Base-by-base conservation (phyloP, 805 yeast genomes). In the Metschnikowia sp. region DNA sequence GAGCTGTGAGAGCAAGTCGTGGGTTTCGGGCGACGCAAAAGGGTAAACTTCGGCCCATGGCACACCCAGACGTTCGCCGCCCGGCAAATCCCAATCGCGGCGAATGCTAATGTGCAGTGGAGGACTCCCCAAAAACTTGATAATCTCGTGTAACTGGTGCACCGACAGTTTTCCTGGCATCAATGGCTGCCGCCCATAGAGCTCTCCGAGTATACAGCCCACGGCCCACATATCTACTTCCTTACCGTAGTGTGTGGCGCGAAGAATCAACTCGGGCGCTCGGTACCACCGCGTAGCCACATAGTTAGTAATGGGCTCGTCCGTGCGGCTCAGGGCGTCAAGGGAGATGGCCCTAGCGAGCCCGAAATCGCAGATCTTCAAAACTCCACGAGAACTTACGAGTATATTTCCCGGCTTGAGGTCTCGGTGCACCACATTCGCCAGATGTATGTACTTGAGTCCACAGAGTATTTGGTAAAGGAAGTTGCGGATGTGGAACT, bases 241-340 rank as follows among this genome's bases (percentile, higher is more conserved):
- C 46, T 85, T 85, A 3, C 82, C 76, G 60, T 88, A 88, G 13
- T 56, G 59, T 43, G 73, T 76, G 47, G 77, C 74, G 10, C 86
- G 76, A 32, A 90, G 65, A 38, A 91, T 79, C 40, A 91, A 72
- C 59, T 91, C 98, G 0, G 98, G 98, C 0, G 97, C 97, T 39
- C 98, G 74, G 60, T 91, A 91, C 96, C 97, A 91, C 48, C 97
- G 70, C 0, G 97, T 91, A 0, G 97, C 97, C 22, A 91, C 97
- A 61, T 91, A 91, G 56, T 82, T 84, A 10, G 96, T 87, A 28
- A 87, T 86, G 12, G 78, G 73, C 33, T 48, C 52, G 7, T 48
- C 47, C 30, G 69, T 59, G 9, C 47, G 50, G 3, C 69, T 51
- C 34, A 62, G 68, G 12, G 70, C 64, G 42, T 63, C 67, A 50